Percentiles rank a stretch among this genome's conserved stretches.
phyloP scores from a whole-genome alignment of 2,329 filamentous ascomycete species.

The Diplodia scrobiculata region DNA sequence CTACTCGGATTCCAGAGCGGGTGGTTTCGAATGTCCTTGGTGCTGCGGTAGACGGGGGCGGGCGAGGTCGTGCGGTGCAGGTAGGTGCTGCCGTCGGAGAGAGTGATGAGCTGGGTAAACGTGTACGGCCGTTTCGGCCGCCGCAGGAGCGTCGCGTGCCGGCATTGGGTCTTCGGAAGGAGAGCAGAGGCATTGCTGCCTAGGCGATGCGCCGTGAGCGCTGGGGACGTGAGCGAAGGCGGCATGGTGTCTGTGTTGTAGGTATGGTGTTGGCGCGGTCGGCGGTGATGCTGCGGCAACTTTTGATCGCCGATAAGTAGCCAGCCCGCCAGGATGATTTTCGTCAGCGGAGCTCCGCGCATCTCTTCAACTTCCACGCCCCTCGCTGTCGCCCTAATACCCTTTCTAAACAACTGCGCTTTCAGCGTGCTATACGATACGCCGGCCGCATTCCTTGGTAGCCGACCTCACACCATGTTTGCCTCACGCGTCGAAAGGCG shows the following conservation, averaged over 20 bases:
- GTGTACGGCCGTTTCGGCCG: conserved; percentile 92
- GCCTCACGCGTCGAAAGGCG: conserved; percentile 35
- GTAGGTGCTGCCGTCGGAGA: conserved; percentile 87
- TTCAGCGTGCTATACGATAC: neutral
- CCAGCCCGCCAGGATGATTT: conserved; percentile 27
- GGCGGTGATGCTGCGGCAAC: conserved; percentile 26
- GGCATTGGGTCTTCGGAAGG: conserved; percentile 56
- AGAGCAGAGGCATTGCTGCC: conserved; percentile 35
- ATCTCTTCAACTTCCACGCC: conserved; percentile 1
- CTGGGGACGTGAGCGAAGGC: conserved; percentile 34
- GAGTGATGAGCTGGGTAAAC: conserved; percentile 94
- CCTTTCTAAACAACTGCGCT: neutral
- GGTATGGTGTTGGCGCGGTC: conserved; percentile 15
- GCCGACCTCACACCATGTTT: neutral
- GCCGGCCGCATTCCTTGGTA: too few species aligned
- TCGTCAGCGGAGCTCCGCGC: conserved; percentile 20
- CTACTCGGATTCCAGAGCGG: conserved; percentile 87
- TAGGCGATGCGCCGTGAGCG: conserved; percentile 37
- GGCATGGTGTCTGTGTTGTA: conserved; percentile 35
- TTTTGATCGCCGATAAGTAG: neutral
- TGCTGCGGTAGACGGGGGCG: conserved; percentile 60
- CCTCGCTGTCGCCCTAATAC: neutral
- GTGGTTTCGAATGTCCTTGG: conserved; percentile 87
- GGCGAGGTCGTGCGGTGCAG: conserved; percentile 77
- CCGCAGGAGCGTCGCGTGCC: conserved; percentile 80